Conservation (phyloP, 345 rosid genomes). For the Crucihimalaya himalaica region DNA sequence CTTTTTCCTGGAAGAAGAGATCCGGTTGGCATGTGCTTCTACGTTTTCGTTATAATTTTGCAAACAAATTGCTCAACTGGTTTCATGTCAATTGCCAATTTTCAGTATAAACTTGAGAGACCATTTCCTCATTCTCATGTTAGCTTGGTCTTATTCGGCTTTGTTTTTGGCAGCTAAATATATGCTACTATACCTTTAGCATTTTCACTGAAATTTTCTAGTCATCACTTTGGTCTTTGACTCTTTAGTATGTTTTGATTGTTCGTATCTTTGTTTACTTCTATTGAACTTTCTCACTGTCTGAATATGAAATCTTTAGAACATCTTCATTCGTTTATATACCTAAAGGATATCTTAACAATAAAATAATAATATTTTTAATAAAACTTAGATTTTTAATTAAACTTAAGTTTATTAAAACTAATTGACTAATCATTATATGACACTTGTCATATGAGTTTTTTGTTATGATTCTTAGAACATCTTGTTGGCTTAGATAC, state of each 20-base stretch:
- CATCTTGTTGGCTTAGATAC: no score
- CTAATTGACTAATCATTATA: no score
- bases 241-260: neutral
- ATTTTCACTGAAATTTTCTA: neutral
- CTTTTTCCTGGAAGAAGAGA: neutral
- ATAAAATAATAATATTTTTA: no score
- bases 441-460: no score
- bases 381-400: no score
- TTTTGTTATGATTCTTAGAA: no score
- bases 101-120: neutral
- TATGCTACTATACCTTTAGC: neutral
- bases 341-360: no score
- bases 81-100: neutral
- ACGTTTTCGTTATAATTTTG: neutral
- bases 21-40: neutral
- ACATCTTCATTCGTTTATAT: no score
- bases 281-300: neutral
- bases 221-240: neutral
- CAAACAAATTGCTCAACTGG: neutral
- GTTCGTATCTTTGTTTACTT: neutral
- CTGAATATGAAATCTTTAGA: neutral
- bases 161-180: neutral
- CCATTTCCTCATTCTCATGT: neutral
- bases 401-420: no score
- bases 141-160: no score